Base-by-base conservation (phyloP, 345 rosid genomes). In the Isatis tinctoria region DNA sequence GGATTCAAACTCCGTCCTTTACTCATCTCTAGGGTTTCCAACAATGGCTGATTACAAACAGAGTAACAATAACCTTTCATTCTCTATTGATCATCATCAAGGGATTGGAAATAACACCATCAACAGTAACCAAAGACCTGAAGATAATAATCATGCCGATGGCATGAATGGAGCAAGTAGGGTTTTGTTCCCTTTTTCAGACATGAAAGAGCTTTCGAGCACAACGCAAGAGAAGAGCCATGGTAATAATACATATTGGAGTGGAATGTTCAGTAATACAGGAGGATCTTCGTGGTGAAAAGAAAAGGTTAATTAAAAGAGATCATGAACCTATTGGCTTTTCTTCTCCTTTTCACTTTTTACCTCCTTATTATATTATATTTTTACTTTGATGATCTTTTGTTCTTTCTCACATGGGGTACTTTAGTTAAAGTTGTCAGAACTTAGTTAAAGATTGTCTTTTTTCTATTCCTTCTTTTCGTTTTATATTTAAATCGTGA, bases 351-450 rank as follows among this genome's bases (percentile, higher is more conserved):
- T 61, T 43, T 63, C 53, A 35, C 60, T 7, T 53, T 48, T 44
- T 41, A 73, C 56, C 59, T 66, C 33, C 33, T 68, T 61, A 17
- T 69, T 69, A 27, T 54, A 68, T 35, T 69, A 60, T 69, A 41
- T 12, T 53, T 76, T 70, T 70, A 63, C 80, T 76, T 70, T 70
- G 60, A 70, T 70, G 80, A 70, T 76, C 71, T 61, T 48, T 60
- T 40, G 27, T 60, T 77, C 71, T 56, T 76, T 76, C 67, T 77
- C 80, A 77, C 80, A 77, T 77, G 80, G 76, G 76, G 56, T 57
- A 58, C 80, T 77, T 77, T 77, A 77, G 72, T 63, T 77, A 77
- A 77, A 77, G 80, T 48, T 77, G 76, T 77, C 80, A 57, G 76
- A 65, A 57, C 39, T 75, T 70, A 77, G 76, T 64, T 64, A 64